phyloP scores from a whole-genome alignment of 495 filamentous ascomycete genomes.

The Saxispiralis lemnorum region DNA sequence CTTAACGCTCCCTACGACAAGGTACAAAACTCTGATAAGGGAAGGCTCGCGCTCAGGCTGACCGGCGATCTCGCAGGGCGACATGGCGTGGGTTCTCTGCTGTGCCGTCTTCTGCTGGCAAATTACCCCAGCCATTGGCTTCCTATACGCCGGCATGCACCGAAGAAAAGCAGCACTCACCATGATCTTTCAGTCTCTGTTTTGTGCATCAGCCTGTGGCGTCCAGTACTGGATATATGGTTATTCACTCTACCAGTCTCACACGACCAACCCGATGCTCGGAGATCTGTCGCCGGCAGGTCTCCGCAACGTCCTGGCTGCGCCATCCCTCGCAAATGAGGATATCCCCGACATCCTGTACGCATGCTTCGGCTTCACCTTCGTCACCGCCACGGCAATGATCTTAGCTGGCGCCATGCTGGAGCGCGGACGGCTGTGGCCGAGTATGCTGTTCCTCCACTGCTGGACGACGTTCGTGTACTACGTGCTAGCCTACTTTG shows the following conservation, averaged over 20 bases:
- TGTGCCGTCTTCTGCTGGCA: slow-evolving; percentile 15
- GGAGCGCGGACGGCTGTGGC: slow-evolving; percentile 83
- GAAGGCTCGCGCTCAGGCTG: neutral
- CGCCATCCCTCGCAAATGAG: slow-evolving; percentile 14
- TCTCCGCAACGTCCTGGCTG: slow-evolving; percentile 15
- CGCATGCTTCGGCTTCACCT: slow-evolving; percentile 16
- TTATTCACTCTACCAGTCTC: slow-evolving; percentile 15
- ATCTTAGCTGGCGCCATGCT: slow-evolving; percentile 62
- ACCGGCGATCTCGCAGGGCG: slow-evolving; percentile 4
- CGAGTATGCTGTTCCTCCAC: slow-evolving; percentile 85
- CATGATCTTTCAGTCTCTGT: slow-evolving; percentile 19
- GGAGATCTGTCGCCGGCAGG: slow-evolving; percentile 14
- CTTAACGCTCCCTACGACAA: slow-evolving; percentile 16
- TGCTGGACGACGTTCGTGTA: slow-evolving; percentile 75
- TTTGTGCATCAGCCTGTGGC: slow-evolving; percentile 16
- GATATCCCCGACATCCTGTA: slow-evolving; percentile 19
- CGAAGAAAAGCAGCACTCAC: slow-evolving; percentile 14
- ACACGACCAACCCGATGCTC: slow-evolving; percentile 14
- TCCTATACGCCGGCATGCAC: slow-evolving; percentile 18
- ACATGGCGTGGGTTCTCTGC: slow-evolving; percentile 16
- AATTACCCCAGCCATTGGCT: slow-evolving; percentile 13
- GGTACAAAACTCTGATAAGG: neutral
- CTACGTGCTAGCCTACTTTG: slow-evolving; percentile 50
- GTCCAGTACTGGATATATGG: slow-evolving; percentile 19
- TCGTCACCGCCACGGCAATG: slow-evolving; percentile 16